Conservation (phyloP, 805 yeast species). For the Debaryomyces tyrocola region DNA sequence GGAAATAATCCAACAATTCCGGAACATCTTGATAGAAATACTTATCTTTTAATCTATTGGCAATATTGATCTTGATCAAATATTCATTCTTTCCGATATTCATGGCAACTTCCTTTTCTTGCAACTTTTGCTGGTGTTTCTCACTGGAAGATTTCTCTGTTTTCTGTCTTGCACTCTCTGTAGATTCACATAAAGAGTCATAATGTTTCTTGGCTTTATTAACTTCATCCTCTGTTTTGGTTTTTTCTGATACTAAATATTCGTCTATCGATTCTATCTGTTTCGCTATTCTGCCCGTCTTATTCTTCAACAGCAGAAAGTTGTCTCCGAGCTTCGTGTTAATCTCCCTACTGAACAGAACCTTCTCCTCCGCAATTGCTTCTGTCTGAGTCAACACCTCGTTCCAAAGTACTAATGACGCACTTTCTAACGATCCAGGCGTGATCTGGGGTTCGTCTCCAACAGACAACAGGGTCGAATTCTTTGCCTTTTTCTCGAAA, state of each 20-base stretch:
- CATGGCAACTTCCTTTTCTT: constrained; percentile 76
- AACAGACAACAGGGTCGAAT: constrained; percentile 68
- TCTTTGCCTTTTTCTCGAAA: constrained; percentile 72
- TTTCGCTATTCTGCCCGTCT: constrained; percentile 53
- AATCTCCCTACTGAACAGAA: constrained; percentile 58
- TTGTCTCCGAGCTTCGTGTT: constrained; percentile 61
- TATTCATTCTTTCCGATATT: constrained; percentile 83
- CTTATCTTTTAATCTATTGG: constrained; percentile 90
- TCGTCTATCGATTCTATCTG: constrained; percentile 61
- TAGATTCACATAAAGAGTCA: constrained; percentile 74
- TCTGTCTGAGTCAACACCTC: constrained; percentile 85
- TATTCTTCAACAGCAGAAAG: constrained; percentile 51
- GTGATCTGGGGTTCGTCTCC: constrained; percentile 91
- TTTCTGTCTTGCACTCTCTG: constrained; percentile 80
- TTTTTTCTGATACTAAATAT: constrained; percentile 48
- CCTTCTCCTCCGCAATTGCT: constrained; percentile 66
- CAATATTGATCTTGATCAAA: constrained; percentile 74
- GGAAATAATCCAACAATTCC: constrained; percentile 80
- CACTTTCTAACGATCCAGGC: constrained; percentile 92
- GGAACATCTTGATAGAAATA: constrained; percentile 92
- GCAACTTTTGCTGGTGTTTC: constrained; percentile 52
- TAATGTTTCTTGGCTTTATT: constrained; percentile 70
- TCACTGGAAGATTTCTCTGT: constrained; percentile 55
- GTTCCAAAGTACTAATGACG: constrained; percentile 86
- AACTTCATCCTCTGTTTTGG: constrained; percentile 55